Base-by-base conservation (phyloP, 2,329 filamentous ascomycete genomes). In the Colletotrichum trifolii region DNA sequence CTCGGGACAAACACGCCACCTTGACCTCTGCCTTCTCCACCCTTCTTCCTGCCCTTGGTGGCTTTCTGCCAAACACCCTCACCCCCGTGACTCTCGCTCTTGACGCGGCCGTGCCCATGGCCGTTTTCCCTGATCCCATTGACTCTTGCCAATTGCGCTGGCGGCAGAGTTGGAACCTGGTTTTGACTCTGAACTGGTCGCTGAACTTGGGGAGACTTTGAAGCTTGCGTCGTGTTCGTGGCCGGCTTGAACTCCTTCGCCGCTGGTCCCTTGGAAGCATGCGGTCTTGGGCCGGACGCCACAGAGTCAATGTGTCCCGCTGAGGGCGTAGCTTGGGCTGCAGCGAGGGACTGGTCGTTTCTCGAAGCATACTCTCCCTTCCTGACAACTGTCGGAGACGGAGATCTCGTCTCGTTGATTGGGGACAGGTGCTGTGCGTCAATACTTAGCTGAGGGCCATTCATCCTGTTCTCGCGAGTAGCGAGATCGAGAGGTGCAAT, bases 341-440 rank as follows among this genome's bases (percentile, higher is more conserved):
- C 43, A 66, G 67, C 9, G 66, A 66, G 3, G 15, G 43, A 36
- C 54, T 63, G 55, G 8, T 67, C 64, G 25, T 54, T 42, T 42
- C 35, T 64, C 33, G 47, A 34, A 43, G 52, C 36, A 15, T 67
- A 50, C 50, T 65, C 34, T 47, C 60, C 49, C 64, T 83, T 88
- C 59, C 89, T 83, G 60, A 80, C 79, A 11, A 84, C 80, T 3
- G 84, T 90, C 2, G 91, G 90, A 2, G 91, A 92, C 2, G 91
- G 89, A 0, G 89, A 91, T n/a, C 85, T 83, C 6, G 86, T 85
- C 77, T 94, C 91, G 58, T 90, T 91, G 0, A 94, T 91, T 0
- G 91, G 91, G 0, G 91, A 94, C 2, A 94, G 81, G 69, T 83
- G 84, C 46, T 82, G 80, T 54, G 80, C 72, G 8, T 86, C 84